Base-by-base conservation (phyloP, 805 yeast genomes). In the Yamadazyma tumulicola region DNA sequence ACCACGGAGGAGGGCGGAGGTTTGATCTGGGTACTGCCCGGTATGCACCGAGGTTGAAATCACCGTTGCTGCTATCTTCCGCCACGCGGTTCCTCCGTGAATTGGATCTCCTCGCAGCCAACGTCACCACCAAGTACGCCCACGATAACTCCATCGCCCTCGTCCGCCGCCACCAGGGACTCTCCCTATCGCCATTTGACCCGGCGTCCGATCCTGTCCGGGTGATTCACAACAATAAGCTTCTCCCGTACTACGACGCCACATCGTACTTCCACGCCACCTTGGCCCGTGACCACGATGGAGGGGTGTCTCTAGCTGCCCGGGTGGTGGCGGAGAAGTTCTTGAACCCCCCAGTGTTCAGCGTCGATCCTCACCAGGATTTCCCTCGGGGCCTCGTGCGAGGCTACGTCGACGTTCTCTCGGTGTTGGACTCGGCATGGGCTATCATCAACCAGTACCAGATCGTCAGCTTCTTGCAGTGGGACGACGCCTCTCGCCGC, bases 371-470 rank as follows among this genome's bases (percentile, higher is more conserved):
- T 19, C 34, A 31, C 4, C 40, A 41, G 15, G 44, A 55, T 34
- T 38, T 53, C 4, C 46, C 59, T 4, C 33, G 43, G 5, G 72
- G 73, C 0, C 32, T 63, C 11, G 32, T 41, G 1, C 20, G 39
- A 16, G 74, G 71, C 6, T 50, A 39, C 33, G 62, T 55, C 10
- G 43, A 52, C 8, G 38, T 65, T 11, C 31, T 45, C 7, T 45
- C 52, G 20, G 55, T 56, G 2, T 37, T 54, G 12, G 39, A 42
- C 9, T 43, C 48, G 14, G 46, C 53, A 43, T 60, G 53, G 39
- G 46, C 52, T 12, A 40, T 61, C 34, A 21, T 61, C 23, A 61
- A 65, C 46, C 69, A 67, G 45, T 51, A 64, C 33, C 75, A 69
- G 40, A 35, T 69, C 0, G 34, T 68, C 37, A 54, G 44, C 38